A percentile compares a stretch with the other conserved stretches of the same genome.
phyloP scores from a whole-genome alignment of 305 asterid genomes.

The Fraxinus albicans region DNA sequence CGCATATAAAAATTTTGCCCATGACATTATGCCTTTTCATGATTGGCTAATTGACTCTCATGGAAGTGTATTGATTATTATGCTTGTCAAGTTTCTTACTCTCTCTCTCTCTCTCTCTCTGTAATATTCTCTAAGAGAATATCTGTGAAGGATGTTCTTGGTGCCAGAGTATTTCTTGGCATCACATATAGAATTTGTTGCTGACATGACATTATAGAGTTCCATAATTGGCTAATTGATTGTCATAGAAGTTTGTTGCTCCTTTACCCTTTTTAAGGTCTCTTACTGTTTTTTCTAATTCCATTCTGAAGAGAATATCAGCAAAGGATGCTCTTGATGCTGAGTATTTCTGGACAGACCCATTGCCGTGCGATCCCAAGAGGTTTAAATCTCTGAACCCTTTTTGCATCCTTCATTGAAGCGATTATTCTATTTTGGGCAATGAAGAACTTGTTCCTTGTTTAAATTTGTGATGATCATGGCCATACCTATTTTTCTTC shows the following conservation, averaged over 20 bases:
- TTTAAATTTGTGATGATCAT: neutral
- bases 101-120: slow-evolving; percentile 3
- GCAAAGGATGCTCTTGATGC: slow-evolving; percentile 94
- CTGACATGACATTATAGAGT: neutral
- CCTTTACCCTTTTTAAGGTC: slow-evolving; percentile 16
- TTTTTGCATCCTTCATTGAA: neutral
- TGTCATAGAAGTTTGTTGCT: slow-evolving; percentile 7
- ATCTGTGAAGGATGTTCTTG: neutral
- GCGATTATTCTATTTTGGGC: neutral
- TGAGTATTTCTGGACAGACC: slow-evolving; percentile 93
- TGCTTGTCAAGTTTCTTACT: slow-evolving; percentile 2
- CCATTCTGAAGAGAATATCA: slow-evolving; percentile 66
- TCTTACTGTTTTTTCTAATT: slow-evolving; percentile 2
- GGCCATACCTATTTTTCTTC: neutral
- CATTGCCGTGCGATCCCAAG: slow-evolving; percentile 90
- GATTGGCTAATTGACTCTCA: neutral
- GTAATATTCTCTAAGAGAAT: neutral
- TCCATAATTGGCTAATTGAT: neutral
- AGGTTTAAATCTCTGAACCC: slow-evolving; percentile 41
- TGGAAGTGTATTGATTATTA: slow-evolving; percentile 6
- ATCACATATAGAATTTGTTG: neutral
- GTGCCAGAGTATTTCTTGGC: neutral
- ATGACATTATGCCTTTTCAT: neutral
- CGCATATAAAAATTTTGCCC: neutral
- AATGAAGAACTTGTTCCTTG: neutral